Evolutionary conservation across 108 stramenopile species (phyloP).

Genomic region (Nitzschia sp.): DNA sequence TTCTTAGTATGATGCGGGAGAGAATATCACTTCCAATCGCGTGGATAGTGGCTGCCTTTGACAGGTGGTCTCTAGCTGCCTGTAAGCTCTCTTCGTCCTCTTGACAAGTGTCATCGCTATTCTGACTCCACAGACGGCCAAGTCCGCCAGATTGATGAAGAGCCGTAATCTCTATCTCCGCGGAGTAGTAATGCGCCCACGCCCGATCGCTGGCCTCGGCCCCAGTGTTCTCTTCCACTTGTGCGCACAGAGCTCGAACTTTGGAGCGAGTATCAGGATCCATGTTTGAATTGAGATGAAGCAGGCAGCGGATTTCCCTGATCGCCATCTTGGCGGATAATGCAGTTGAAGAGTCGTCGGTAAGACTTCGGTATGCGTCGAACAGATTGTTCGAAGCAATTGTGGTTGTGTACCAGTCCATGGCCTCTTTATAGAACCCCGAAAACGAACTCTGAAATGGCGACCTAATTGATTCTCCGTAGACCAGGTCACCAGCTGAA

Average conservation of each 20-base stretch:
- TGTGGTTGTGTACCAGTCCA: background rate
- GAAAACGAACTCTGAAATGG: slow-evolving; percentile 7
- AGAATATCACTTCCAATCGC: slow-evolving; percentile 39
- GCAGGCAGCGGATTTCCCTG: background rate
- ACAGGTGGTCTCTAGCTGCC: slow-evolving; percentile 27
- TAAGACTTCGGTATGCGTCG: background rate
- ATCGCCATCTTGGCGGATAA: slow-evolving; percentile 11
- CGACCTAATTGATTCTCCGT: slow-evolving; percentile 21
- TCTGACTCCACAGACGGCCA: slow-evolving; percentile 43
- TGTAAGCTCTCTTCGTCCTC: background rate
- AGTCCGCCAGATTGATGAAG: slow-evolving; percentile 42
- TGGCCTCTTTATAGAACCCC: slow-evolving; percentile 12
- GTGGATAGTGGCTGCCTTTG: slow-evolving; percentile 4
- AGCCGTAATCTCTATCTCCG: slow-evolving; percentile 36
- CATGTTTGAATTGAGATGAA: background rate
- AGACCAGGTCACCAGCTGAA: slow-evolving; percentile 29
- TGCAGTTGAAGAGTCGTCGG: background rate
- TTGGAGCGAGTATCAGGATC: slow-evolving; percentile 2
- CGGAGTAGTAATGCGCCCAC: slow-evolving; percentile 54
- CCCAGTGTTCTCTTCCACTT: slow-evolving; percentile 4
- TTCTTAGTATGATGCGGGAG: slow-evolving; percentile 57
- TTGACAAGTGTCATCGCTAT: slow-evolving; percentile 4
- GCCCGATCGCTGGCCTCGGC: slow-evolving; percentile 26
- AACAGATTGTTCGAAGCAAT: background rate
- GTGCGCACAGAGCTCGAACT: slow-evolving; percentile 21